phyloP scores from a whole-genome alignment of 2,329 filamentous ascomycete species.

The Colletotrichum magnum region DNA sequence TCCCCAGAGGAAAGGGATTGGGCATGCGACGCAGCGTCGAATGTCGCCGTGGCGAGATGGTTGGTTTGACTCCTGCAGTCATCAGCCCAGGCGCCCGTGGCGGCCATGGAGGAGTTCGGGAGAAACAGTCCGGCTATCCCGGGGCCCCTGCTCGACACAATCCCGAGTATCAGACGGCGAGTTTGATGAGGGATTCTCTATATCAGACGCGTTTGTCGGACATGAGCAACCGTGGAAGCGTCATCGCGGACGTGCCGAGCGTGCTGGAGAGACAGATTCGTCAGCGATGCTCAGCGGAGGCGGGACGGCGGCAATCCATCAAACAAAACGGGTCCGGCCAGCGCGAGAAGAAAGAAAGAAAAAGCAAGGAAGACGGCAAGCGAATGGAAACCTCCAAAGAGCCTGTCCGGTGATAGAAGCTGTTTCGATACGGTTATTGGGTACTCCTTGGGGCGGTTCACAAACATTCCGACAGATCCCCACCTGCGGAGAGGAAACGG shows the following conservation, averaged over 20 bases:
- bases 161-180: not conserved
- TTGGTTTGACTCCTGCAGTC: not conserved
- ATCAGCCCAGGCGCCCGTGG: not conserved
- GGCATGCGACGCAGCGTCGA: constrained; percentile 18
- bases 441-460: not conserved
- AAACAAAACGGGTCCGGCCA: not conserved
- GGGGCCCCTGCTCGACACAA: not conserved
- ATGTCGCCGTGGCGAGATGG: constrained; percentile 9
- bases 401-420: constrained; percentile 23
- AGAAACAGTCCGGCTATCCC: constrained; percentile 15
- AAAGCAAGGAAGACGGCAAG: not conserved
- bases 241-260: constrained; percentile 10
- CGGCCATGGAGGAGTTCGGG: not conserved
- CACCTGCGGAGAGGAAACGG: not conserved
- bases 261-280: constrained; percentile 7
- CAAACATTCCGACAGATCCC: too few species aligned
- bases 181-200: not conserved
- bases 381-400: constrained; percentile 24
- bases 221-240: not conserved
- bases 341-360: not conserved
- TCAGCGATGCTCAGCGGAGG: constrained; percentile 20
- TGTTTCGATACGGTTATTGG: constrained; percentile 15
- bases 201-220: not conserved
- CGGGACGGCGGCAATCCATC: constrained; percentile 10
- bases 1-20: not conserved